Evolutionary conservation across 1,284 basidiomycete species (phyloP), one percentile per base, ranked within the genome.

Genomic region (Cystobasidium slooffiae): DNA sequence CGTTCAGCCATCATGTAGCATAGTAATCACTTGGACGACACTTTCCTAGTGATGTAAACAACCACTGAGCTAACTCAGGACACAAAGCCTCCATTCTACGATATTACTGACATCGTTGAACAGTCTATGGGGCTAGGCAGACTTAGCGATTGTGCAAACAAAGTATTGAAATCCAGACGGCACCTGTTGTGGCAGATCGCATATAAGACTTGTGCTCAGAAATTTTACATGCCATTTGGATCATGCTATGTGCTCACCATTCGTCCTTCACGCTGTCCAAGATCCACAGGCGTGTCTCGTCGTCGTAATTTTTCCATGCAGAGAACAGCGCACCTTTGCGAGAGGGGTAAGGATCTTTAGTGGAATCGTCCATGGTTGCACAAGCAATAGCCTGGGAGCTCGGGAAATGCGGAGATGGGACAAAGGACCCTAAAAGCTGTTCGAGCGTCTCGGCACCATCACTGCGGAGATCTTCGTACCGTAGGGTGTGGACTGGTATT

Each of bases 341-440:
- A 37, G 20, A 39, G 24, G 44, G 43, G 46, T 75, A 75, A 9
- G 75, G 59, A 51, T 75, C 75, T n/a, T 58, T 44, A 8, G 3
- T 41, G 59, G 59, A 39, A 44, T 62, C 59, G 37, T 39, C 18
- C 16, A 10, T 24, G 5, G 41, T 62, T 62, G 59, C 59, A 44
- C 59, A 62, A 44, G 41, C 37, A 18, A 62, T 39, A 10, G 16
- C 22, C 37, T 39, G 22, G 22, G 41, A 39, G 14, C 22, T 10
- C 16, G 39, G 59, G 22, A 41, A 44, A 37, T n/a, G 67, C 4
- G 73, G 31, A 16, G 69, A 55, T 0, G 78, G 78, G 2, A 79
- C 69, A 8, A 79, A 58, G 73, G 76, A 79, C 4, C 75, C 49
- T 12, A 78, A 69, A n/a, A 79, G 61, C 22, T 53, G 20, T 74